phyloP scores from a whole-genome alignment of 2,329 filamentous ascomycete genomes.

The Zymoseptoria passerinii region DNA sequence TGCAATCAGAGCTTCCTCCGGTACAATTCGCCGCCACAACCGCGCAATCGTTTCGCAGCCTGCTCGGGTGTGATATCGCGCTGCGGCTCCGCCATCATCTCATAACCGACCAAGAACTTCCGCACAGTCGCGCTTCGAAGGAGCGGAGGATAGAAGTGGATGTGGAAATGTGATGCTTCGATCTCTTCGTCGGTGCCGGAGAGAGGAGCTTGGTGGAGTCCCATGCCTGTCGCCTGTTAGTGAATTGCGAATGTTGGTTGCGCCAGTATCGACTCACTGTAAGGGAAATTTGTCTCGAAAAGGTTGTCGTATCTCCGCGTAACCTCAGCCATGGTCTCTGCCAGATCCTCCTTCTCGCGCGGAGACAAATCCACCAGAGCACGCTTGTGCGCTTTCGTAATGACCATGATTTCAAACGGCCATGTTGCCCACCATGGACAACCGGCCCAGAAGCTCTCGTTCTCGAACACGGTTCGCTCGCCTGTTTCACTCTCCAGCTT shows the following conservation, averaged over 20 bases:
- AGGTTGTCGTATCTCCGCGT: conserved; percentile 91
- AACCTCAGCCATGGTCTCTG: conserved; percentile 78
- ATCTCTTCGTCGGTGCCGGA: conserved; percentile 74
- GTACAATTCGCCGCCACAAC: conserved; percentile 75
- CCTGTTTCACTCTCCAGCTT: conserved; percentile 70
- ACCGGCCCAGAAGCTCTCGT: conserved; percentile 72
- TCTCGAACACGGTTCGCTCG: conserved; percentile 83
- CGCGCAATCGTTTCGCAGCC: conserved; percentile 67
- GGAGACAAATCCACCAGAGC: conserved; percentile 73
- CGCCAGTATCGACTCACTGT: conserved; percentile 51
- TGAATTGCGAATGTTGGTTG: neutral
- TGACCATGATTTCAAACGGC: conserved; percentile 91
- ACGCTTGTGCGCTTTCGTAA: conserved; percentile 75
- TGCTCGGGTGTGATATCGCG: conserved; percentile 97
- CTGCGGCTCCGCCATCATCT: conserved; percentile 96
- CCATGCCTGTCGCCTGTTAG: conserved; percentile 54
- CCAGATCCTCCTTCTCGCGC: conserved; percentile 63
- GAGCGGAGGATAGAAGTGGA: conserved; percentile 95
- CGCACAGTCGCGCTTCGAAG: conserved; percentile 85
- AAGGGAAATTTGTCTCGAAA: conserved; percentile 94
- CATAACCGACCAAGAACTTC: conserved; percentile 95
- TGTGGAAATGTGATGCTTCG: conserved; percentile 82
- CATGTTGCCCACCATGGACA: conserved; percentile 98
- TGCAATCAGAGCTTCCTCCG: conserved; percentile 40
- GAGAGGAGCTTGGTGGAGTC: conserved; percentile 89